Evolutionary conservation across 2,329 filamentous ascomycete genomes (phyloP), one percentile per base, ranked within the genome.

Genomic region (Pseudogymnoascus sp.): DNA sequence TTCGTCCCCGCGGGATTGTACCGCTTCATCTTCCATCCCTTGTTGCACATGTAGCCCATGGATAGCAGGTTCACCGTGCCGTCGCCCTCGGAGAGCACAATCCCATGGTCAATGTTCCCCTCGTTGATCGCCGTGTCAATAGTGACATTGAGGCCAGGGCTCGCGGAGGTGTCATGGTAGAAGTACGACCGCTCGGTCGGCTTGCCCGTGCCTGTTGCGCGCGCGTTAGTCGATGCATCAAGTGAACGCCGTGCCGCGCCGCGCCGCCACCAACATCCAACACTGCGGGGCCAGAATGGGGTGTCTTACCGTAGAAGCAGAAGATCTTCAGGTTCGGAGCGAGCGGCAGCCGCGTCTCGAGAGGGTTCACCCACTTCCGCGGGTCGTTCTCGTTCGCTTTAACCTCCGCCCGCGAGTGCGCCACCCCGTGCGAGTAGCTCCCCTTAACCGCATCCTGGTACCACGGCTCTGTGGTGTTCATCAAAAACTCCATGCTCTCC

Each of bases 71-170:
- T 96, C 41, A 99, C 94, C 0, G 94, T 99, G 1, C 94, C 94
- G 68, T 99, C 94, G 3, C 94, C 94, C 73, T 97, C 94, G 37
- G 93, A 93, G 80, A 97, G 88, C 35, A 96, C 81, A n/a, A 99
- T 91, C 22, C 94, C 94, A 66, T 89, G 94, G 71, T 99, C 92
- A 4, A 85, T 79, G 2, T 80, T 78, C 14, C 79, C 82, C 59
- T 79, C 78, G 1, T 79, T 87, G 33, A 87, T 71, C 1, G 76
- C 78, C 0, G 86, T 88, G 68, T 91, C 87, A 38, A 90, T 89
- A 2, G 86, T 89, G 66, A 91, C 84, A 68, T 91, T 91, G 15
- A 91, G 78, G 15, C 82, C 85, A 7, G 90, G 84, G 9, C 78
- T 76, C 50, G 93, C 89, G 0, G 83, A 79, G 0, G 78, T 71